Conservation (phyloP, 805 yeast genomes). For the Saccharomycopsis fermentans region DNA sequence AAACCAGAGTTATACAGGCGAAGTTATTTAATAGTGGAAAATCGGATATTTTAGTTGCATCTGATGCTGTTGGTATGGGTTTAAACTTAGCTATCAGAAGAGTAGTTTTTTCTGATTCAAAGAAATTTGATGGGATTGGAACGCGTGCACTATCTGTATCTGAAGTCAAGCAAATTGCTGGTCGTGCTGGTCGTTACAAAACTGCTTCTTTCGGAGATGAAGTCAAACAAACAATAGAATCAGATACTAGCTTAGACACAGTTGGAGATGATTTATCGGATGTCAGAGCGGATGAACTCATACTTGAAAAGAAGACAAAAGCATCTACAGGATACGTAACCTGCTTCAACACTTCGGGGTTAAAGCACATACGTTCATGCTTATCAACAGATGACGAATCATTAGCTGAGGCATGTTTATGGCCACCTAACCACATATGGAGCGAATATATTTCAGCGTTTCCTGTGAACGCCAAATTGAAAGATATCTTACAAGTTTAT, state of each 20-base stretch:
- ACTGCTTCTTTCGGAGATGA: slow-evolving; percentile 23
- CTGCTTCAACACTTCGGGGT: not conserved
- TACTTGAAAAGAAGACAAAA: not conserved
- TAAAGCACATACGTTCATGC: slow-evolving; percentile 32
- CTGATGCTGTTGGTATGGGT: slow-evolving; percentile 98
- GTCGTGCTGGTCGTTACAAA: slow-evolving; percentile 84
- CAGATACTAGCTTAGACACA: not conserved
- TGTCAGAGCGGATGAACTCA: not conserved
- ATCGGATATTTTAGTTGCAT: slow-evolving; percentile 79
- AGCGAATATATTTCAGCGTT: slow-evolving; percentile 52
- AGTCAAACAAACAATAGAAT: not conserved
- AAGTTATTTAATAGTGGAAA: slow-evolving; percentile 65
- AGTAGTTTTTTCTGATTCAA: slow-evolving; percentile 57
- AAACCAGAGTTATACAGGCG: slow-evolving; percentile 82
- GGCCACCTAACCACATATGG: slow-evolving; percentile 75
- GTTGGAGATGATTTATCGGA: slow-evolving; percentile 2
- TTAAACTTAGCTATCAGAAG: slow-evolving; percentile 76
- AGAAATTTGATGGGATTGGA: slow-evolving; percentile 60
- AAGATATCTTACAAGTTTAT: slow-evolving; percentile 39
- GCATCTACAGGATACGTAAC: slow-evolving; percentile 13
- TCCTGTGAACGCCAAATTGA: slow-evolving; percentile 38
- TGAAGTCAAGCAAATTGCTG: slow-evolving; percentile 84
- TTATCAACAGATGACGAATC: slow-evolving; percentile 43
- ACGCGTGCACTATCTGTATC: slow-evolving; percentile 45
- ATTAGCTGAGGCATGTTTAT: slow-evolving; percentile 53